Conservation (phyloP, 441 rosid species). For the Lepidium campestre region DNA sequence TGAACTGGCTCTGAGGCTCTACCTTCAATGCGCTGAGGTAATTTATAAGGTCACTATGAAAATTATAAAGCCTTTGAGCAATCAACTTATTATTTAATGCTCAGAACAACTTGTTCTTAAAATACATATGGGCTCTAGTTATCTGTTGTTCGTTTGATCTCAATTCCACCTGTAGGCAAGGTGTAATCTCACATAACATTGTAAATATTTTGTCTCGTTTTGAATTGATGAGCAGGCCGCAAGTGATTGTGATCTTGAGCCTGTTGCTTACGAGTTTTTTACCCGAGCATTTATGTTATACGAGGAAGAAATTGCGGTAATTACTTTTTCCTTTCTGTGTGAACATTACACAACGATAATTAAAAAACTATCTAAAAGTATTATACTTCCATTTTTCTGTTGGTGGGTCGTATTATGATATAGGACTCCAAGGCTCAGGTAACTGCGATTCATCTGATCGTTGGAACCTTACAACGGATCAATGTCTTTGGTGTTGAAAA, state of each 20-base stretch:
- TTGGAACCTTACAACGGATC: slow-evolving; percentile 75
- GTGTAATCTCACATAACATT: not conserved
- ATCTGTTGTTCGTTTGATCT: not conserved
- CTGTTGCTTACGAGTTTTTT: slow-evolving; percentile 64
- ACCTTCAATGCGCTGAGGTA: slow-evolving; percentile 81
- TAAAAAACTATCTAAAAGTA: not conserved
- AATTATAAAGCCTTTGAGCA: not conserved
- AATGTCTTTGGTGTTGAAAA: slow-evolving; percentile 70
- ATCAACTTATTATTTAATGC: not conserved
- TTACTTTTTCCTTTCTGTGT: slow-evolving; percentile 3
- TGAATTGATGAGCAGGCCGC: slow-evolving; percentile 49
- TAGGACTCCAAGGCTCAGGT: slow-evolving; percentile 73
- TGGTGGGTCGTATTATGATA: slow-evolving; percentile 1
- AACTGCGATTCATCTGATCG: slow-evolving; percentile 65
- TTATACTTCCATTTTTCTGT: not conserved
- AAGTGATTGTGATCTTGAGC: slow-evolving; percentile 65
- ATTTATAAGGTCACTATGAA: slow-evolving; percentile 6
- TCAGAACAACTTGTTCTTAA: not conserved
- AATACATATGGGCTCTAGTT: not conserved
- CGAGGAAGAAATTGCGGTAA: slow-evolving; percentile 77
- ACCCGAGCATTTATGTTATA: slow-evolving; percentile 66
- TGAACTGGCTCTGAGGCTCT: slow-evolving; percentile 69
- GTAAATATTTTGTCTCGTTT: not conserved
- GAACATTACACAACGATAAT: not conserved
- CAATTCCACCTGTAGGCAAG: not conserved